Evolutionary conservation across 306 rosid species (phyloP).

Genomic region (Gastrolobium villosum): DNA sequence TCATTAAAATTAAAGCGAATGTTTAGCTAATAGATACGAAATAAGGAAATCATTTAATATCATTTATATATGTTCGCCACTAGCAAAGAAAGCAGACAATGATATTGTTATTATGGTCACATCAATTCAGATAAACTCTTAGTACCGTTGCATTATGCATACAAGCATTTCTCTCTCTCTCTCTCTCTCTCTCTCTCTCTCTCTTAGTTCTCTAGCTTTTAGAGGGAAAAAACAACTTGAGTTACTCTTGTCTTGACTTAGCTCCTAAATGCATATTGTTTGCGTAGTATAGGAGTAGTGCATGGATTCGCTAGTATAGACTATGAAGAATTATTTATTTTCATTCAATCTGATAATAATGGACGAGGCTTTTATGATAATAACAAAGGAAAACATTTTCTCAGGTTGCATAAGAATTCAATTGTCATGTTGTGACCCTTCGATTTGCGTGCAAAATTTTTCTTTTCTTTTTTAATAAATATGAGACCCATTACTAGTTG

Average conservation of each 20-base stretch:
- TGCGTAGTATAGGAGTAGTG: not conserved
- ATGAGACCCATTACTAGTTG: too few species aligned
- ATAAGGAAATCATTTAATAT: conserved; percentile 13
- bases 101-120: conserved; percentile 54
- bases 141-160: not conserved
- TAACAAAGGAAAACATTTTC: too few species aligned
- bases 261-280: not conserved
- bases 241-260: not conserved
- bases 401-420: too few species aligned
- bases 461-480: too few species aligned
- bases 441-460: too few species aligned
- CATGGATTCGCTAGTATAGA: conserved; percentile 16
- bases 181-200: conserved; percentile 20
- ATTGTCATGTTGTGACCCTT: too few species aligned
- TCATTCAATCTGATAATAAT: conserved; percentile 50
- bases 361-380: conserved; percentile 45
- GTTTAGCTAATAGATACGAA: conserved; percentile 10
- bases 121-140: conserved; percentile 38
- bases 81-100: conserved; percentile 24
- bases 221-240: conserved; percentile 5
- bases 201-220: not conserved
- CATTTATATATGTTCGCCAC: conserved; percentile 59
- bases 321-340: conserved; percentile 44
- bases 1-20: conserved; percentile 23
- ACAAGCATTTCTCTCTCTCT: conserved; percentile 20